Conservation (phyloP, 768 basidiomycete species). For the Boletellus ananas region DNA sequence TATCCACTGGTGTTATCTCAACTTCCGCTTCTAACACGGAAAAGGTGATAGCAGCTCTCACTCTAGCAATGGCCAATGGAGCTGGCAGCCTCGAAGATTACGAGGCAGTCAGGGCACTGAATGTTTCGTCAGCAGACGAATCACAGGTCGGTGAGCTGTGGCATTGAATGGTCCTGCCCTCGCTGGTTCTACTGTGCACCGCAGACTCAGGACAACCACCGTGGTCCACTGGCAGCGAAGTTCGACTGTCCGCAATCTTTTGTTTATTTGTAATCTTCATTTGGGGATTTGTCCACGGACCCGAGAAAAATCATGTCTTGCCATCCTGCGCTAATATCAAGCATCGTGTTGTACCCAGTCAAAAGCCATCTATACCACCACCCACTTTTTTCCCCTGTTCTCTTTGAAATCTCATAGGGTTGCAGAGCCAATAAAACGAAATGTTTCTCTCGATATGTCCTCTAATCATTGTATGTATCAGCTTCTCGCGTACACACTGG, state of each 20-base stretch:
- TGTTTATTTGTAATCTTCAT: slow-evolving; percentile 27
- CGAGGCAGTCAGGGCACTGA: slow-evolving; percentile 40
- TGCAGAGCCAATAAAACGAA: slow-evolving; percentile 14
- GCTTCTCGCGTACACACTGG: background rate
- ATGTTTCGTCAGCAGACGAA: slow-evolving; percentile 35
- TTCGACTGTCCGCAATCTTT: slow-evolving; percentile 13
- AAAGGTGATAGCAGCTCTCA: slow-evolving; percentile 57
- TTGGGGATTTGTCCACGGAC: slow-evolving; percentile 17
- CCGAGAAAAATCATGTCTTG: slow-evolving; percentile 14
- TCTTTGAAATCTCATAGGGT: slow-evolving; percentile 4
- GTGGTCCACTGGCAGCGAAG: background rate
- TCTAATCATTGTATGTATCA: slow-evolving; percentile 21
- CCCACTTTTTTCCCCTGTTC: slow-evolving; percentile 5
- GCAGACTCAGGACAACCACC: background rate
- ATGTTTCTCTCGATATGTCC: slow-evolving; percentile 21
- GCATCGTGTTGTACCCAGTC: slow-evolving; percentile 26
- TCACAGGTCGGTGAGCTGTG: slow-evolving; percentile 58
- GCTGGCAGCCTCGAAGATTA: slow-evolving; percentile 61
- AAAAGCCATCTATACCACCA: slow-evolving; percentile 25
- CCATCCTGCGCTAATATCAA: slow-evolving; percentile 23
- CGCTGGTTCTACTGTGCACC: background rate
- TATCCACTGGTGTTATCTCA: background rate
- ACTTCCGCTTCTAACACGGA: slow-evolving; percentile 47
- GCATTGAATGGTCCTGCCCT: slow-evolving; percentile 33
- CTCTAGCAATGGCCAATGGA: slow-evolving; percentile 60